These are phyloP conservation scores for Hsuehochloa calcarea DNA, from an alignment of 176 grass and related monocot genomes.

Conservation along the genomic window DNA sequence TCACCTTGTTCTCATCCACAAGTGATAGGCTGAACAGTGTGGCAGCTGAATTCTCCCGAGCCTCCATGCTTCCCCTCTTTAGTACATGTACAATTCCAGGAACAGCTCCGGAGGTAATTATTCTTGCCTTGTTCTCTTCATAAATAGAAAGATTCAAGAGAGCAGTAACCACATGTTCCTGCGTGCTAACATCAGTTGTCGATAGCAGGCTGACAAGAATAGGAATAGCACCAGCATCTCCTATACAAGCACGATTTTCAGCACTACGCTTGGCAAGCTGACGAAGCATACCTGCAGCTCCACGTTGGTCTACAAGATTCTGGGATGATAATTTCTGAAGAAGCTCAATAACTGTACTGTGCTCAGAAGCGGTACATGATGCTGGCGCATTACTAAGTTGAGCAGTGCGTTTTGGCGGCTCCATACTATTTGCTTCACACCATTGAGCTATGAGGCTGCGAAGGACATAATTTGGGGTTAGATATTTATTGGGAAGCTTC, in stretches of 20 bases:
- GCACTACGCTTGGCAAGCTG: slow-evolving; percentile 81
- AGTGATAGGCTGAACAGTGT: slow-evolving; percentile 92
- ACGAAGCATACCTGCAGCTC: slow-evolving; percentile 70
- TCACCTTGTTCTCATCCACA: slow-evolving; percentile 87
- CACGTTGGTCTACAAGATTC: slow-evolving; percentile 64
- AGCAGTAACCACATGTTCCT: slow-evolving; percentile 86
- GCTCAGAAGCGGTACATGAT: slow-evolving; percentile 63
- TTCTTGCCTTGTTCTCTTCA: slow-evolving; percentile 87
- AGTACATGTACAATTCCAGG: slow-evolving; percentile 77
- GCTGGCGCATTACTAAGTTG: slow-evolving; percentile 42
- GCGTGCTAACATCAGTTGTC: slow-evolving; percentile 63
- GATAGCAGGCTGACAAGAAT: slow-evolving; percentile 75
- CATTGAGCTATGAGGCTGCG: slow-evolving; percentile 83
- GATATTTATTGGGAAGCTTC: slow-evolving; percentile 64
- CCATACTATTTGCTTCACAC: slow-evolving; percentile 83
- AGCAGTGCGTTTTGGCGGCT: slow-evolving; percentile 63
- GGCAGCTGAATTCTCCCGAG: slow-evolving; percentile 92
- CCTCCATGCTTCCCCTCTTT: slow-evolving; percentile 92
- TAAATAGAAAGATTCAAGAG: slow-evolving; percentile 92
- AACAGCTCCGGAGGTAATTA: slow-evolving; percentile 69
- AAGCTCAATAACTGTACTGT: slow-evolving; percentile 70
- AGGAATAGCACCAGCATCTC: slow-evolving; percentile 83
- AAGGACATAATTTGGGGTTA: slow-evolving; percentile 85
- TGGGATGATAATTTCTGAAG: slow-evolving; percentile 76
- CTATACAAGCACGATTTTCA: slow-evolving; percentile 87